Conservation (phyloP, 805 yeast genomes). For the Debaryomyces tyrocola region DNA sequence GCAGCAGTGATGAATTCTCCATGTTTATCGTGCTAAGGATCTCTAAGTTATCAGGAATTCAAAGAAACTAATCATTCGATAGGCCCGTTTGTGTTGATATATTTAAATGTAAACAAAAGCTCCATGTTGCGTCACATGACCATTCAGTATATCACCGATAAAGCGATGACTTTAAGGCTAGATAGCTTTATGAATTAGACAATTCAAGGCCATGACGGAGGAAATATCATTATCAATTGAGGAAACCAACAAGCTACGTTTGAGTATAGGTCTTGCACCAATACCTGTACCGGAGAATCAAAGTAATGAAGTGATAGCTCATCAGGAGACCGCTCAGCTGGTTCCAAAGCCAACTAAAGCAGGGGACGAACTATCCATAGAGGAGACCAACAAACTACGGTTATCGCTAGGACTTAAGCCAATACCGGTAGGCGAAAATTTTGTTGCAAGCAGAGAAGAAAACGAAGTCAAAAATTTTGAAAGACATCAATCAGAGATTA, state of each 20-base stretch:
- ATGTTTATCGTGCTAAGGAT: neutral
- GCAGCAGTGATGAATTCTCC: neutral
- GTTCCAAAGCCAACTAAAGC: neutral
- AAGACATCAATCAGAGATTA: constrained; percentile 10
- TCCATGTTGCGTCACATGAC: constrained; percentile 1
- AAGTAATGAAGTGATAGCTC: neutral
- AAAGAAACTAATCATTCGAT: too few relatives aligned
- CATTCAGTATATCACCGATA: neutral
- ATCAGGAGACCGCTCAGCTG: constrained; percentile 3
- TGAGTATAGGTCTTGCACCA: constrained; percentile 38
- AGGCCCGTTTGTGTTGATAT: neutral
- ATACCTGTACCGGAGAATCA: constrained; percentile 19
- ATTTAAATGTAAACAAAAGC: constrained; percentile 1
- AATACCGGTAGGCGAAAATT: constrained; percentile 24
- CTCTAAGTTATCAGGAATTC: too few relatives aligned
- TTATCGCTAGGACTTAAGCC: constrained; percentile 54
- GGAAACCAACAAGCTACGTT: constrained; percentile 45
- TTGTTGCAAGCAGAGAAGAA: constrained; percentile 4
- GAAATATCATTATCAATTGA: constrained; percentile 34
- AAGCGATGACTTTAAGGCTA: neutral
- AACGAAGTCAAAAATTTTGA: constrained; percentile 16
- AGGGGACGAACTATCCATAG: constrained; percentile 33
- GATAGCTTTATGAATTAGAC: neutral
- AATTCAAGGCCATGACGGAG: constrained; percentile 12
- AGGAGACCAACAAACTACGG: constrained; percentile 58